Base-by-base conservation (phyloP, 2,329 filamentous ascomycete species). In the Aspergillus transmontanensis region DNA sequence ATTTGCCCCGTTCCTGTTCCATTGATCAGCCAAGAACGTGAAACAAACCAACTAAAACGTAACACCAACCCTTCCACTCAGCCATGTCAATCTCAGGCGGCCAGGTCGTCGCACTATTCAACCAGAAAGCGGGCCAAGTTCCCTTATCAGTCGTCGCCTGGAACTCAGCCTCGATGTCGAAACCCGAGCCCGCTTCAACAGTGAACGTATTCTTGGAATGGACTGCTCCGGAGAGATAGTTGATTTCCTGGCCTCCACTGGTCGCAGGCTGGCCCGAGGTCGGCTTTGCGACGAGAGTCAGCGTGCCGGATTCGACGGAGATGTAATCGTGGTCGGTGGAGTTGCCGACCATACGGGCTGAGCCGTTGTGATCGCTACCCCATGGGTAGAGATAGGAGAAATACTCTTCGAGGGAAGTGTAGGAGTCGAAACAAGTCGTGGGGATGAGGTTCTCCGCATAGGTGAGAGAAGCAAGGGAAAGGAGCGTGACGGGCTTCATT, bases 81-180 rank as follows among this genome's bases (percentile, higher is more conserved):
- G 85, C 85, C 74, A 87, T 80, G 69, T 87, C 85, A 60, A 87
- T 82, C 79, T 87, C 86, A 0, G 85, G 86, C 19, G 85, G 85
- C 85, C 86, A 87, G 0, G 80, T 78, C 51, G 84, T 71, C 0
- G 84, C 84, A 0, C 79, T 84, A 1, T 84, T 86, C 16, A 87
- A 73, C 85, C 85, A 87, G 68, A 87, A 87, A 0, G 85, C 85
- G 0, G 85, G 85, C 86, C 85, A 87, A 0, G 84, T 86, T 7
- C 83, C 80, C 63, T 76, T 67, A 6, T 68, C 69, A 0, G 73
- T 73, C 1, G 80, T 72, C 0, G 80, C 80, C 58, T 76, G 70
- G 62, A 82, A 80, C 14, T 76, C 72, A 0, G 72, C 80, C 2
- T 63, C 67, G 66, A 83, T 80, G 54, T 80, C 73, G 11, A 79